Percentiles rank a stretch among this genome's conserved stretches.
phyloP scores from a whole-genome alignment of 257 asterid species.

The Paraleonurus japonicus region DNA sequence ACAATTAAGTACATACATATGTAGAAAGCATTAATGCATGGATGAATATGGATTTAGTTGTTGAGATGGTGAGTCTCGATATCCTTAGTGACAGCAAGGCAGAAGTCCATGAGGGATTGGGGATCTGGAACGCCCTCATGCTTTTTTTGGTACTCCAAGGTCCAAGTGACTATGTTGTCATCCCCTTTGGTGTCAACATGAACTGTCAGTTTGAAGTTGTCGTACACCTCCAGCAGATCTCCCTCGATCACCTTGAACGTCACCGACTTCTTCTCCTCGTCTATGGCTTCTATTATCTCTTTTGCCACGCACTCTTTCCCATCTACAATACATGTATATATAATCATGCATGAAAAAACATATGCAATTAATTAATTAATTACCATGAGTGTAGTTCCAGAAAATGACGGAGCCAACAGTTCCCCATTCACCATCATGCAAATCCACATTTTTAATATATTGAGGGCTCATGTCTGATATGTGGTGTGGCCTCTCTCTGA shows the following conservation, averaged over 20 bases:
- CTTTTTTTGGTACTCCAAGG: conserved; percentile 41
- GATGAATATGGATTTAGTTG: too few species aligned
- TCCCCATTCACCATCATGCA: conserved; percentile 37
- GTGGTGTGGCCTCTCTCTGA: conserved; percentile 34
- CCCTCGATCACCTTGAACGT: conserved; percentile 42
- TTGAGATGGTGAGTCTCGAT: conserved; percentile 40
- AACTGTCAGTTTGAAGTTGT: conserved; percentile 11
- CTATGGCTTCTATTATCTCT: conserved; percentile 40
- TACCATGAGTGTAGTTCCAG: conserved; percentile 34
- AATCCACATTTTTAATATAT: conserved; percentile 23
- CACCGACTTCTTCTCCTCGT: conserved; percentile 39
- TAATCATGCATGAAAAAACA: too few species aligned
- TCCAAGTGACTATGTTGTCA: conserved; percentile 37
- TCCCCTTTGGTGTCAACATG: conserved; percentile 36
- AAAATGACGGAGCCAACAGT: conserved; percentile 33
- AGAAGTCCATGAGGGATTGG: conserved; percentile 27
- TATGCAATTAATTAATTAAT: too few species aligned
- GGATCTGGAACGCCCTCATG: conserved; percentile 36
- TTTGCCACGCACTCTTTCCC: conserved; percentile 38
- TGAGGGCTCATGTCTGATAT: conserved; percentile 24
- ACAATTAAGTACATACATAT: too few species aligned
- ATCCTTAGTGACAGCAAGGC: conserved; percentile 36
- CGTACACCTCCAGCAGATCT: conserved; percentile 41
- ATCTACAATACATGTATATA: too few species aligned
- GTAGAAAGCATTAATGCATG: too few species aligned